phyloP scores from a whole-genome alignment of 2,329 filamentous ascomycete genomes.

The Huntiella savannae region DNA sequence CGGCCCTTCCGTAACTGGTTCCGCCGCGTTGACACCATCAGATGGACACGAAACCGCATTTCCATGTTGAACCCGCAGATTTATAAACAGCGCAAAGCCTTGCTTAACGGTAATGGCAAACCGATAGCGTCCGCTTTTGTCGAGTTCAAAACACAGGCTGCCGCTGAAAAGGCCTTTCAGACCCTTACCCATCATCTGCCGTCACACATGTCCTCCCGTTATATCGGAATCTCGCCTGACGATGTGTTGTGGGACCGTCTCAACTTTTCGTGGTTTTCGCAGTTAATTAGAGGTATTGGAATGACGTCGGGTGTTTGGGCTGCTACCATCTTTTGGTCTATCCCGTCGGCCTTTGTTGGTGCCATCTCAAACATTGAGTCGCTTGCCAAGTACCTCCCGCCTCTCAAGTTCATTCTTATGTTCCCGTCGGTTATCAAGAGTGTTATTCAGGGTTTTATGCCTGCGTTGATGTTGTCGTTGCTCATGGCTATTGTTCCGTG shows the following conservation, averaged over 20 bases:
- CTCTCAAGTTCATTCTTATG: conserved; percentile 52
- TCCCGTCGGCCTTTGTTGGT: conserved; percentile 61
- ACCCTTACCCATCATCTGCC: conserved; percentile 63
- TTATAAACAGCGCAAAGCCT: conserved; percentile 47
- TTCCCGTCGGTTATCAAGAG: conserved; percentile 53
- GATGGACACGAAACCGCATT: conserved; percentile 51
- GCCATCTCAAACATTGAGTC: conserved; percentile 66
- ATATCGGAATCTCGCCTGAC: conserved; percentile 58
- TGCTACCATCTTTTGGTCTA: conserved; percentile 71
- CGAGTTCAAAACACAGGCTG: conserved; percentile 65
- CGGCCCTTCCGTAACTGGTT: conserved; percentile 47
- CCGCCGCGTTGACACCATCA: conserved; percentile 85
- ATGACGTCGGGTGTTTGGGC: conserved; percentile 48
- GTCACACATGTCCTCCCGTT: conserved; percentile 67
- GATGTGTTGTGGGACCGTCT: conserved; percentile 82
- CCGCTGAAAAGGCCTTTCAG: conserved; percentile 74
- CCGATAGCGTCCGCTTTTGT: conserved; percentile 68
- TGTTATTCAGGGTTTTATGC: conserved; percentile 66
- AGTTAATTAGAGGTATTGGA: conserved; percentile 46
- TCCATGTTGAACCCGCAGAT: conserved; percentile 23
- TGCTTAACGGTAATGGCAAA: conserved; percentile 43
- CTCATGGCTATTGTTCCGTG: conserved; percentile 69
- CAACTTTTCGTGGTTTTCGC: conserved; percentile 48
- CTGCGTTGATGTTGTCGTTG: conserved; percentile 57
- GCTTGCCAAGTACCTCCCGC: conserved; percentile 43